phyloP scores from a whole-genome alignment of 2,329 filamentous ascomycete genomes.

The Aspergillus viridinutans region DNA sequence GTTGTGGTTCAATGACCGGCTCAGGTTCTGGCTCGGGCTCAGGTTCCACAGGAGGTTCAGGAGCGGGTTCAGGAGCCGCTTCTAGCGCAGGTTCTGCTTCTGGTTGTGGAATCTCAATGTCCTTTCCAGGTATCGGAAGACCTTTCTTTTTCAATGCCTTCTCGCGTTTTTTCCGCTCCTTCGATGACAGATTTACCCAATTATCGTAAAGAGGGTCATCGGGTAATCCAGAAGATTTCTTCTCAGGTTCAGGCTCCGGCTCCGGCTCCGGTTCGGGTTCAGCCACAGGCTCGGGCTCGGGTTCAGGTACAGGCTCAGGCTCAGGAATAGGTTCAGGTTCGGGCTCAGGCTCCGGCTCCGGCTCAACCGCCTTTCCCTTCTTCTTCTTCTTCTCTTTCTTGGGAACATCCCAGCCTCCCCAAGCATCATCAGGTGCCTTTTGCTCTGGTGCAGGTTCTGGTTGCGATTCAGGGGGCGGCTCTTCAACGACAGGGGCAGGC shows the following conservation, averaged over 20 bases:
- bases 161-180: constrained; percentile 45
- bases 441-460: constrained; percentile 16
- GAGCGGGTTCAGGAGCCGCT: constrained; percentile 16
- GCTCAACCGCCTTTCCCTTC: constrained; percentile 23
- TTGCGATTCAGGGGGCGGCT: constrained; percentile 15
- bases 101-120: constrained; percentile 19
- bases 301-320: constrained; percentile 5
- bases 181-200: constrained; percentile 33
- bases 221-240: constrained; percentile 25
- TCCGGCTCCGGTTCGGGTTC: constrained; percentile 27
- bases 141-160: constrained; percentile 24
- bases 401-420: constrained; percentile 22
- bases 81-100: constrained; percentile 19
- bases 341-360: constrained; percentile 24
- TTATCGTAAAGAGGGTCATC: constrained; percentile 36
- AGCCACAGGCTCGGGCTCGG: constrained; percentile 28
- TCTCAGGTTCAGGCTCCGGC: constrained; percentile 19
- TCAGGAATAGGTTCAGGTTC: constrained; percentile 29
- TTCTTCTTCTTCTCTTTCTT: constrained; percentile 30
- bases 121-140: constrained; percentile 27
- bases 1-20: constrained; percentile 9
- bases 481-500: constrained; percentile 6
- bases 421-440: constrained; percentile 22
- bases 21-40: constrained; percentile 21
- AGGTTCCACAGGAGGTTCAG: constrained; percentile 1